A percentile compares a stretch with the other conserved stretches of the same genome.
Evolutionary conservation across 768 basidiomycete genomes (phyloP).

Genomic region (Lyophyllum decastes): DNA sequence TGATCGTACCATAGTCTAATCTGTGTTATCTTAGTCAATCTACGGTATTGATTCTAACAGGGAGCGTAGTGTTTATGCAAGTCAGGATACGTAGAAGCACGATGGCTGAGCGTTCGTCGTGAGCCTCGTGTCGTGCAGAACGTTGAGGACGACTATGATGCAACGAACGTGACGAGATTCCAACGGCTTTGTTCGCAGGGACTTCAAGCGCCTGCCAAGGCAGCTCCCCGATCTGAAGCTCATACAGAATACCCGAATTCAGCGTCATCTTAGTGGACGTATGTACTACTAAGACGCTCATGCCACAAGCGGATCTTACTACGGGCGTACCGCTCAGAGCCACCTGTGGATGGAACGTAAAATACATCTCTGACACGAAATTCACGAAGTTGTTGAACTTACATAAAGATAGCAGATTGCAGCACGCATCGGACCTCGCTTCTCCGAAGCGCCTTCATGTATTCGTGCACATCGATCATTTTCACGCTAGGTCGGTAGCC

Average conservation of each 20-base stretch:
- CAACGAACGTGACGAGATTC: slow-evolving; percentile 53
- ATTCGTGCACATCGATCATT: slow-evolving; percentile 64
- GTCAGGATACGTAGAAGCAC: no score
- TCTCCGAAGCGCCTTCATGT: slow-evolving; percentile 51
- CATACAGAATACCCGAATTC: slow-evolving; percentile 69
- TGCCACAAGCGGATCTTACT: slow-evolving; percentile 27
- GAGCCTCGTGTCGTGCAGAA: slow-evolving; percentile 5
- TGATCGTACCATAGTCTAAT: not conserved
- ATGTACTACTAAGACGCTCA: slow-evolving; percentile 27
- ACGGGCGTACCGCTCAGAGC: slow-evolving; percentile 45
- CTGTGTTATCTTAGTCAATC: not conserved
- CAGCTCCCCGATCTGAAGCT: slow-evolving; percentile 69
- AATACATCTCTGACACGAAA: no score
- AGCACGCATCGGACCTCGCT: slow-evolving; percentile 35
- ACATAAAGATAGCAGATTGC: not conserved
- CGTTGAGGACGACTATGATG: slow-evolving; percentile 15
- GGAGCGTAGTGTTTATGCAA: no score
- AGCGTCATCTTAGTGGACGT: slow-evolving; percentile 15
- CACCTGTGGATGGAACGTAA: slow-evolving; percentile 28
- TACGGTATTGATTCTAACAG: not conserved
- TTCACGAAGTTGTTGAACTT: no score
- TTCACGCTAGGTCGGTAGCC: slow-evolving; percentile 51
- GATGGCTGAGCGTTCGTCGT: no score
- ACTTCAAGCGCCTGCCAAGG: slow-evolving; percentile 61
- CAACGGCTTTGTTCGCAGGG: slow-evolving; percentile 55